These are phyloP conservation scores for Didymosphaeria variabile DNA, from an alignment of 2,329 filamentous ascomycete species.

Conservation along the genomic window DNA sequence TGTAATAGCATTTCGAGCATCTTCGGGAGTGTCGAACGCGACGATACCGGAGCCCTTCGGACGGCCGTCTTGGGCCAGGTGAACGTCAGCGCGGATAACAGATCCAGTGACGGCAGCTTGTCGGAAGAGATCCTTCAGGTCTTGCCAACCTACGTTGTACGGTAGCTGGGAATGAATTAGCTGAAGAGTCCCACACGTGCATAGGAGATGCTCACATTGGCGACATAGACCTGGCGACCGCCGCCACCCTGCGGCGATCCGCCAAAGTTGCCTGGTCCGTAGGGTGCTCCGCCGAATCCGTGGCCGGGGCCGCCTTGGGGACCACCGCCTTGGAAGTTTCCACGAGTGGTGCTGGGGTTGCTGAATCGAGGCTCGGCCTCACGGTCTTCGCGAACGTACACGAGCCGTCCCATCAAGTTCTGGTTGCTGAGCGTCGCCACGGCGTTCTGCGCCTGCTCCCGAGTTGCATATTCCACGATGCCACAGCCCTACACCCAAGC, in stretches of 20 bases:
- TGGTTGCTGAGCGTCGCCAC: constrained; percentile 99
- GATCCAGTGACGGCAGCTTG: constrained; percentile 68
- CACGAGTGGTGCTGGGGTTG: constrained; percentile 67
- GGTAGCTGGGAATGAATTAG: constrained; percentile 74
- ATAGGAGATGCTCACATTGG: constrained; percentile 82
- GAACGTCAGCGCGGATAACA: constrained; percentile 94
- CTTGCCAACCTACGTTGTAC: constrained; percentile 98
- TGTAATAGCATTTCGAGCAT: constrained; percentile 93
- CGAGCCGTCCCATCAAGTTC: constrained; percentile 96
- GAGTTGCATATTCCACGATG: constrained; percentile 99
- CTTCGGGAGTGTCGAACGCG: constrained; percentile 92
- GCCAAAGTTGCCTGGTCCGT: constrained; percentile 56
- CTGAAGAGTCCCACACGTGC: constrained; percentile 27
- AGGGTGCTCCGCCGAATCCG: constrained; percentile 37
- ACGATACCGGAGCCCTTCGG: constrained; percentile 98
- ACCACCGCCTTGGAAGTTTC: constrained; percentile 56
- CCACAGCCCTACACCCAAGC: constrained; percentile 98
- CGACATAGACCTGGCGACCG: constrained; percentile 93
- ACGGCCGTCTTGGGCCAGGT: constrained; percentile 87
- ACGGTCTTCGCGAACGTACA: constrained; percentile 98
- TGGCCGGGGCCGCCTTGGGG: constrained; percentile 25
- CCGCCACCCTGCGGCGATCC: constrained; percentile 68
- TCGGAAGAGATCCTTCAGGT: constrained; percentile 97
- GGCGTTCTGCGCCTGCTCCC: constrained; percentile 97
- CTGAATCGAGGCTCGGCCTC: constrained; percentile 98